Evolutionary conservation across 495 filamentous ascomycete species (phyloP).

Genomic region (Cairneyella variabilis): DNA sequence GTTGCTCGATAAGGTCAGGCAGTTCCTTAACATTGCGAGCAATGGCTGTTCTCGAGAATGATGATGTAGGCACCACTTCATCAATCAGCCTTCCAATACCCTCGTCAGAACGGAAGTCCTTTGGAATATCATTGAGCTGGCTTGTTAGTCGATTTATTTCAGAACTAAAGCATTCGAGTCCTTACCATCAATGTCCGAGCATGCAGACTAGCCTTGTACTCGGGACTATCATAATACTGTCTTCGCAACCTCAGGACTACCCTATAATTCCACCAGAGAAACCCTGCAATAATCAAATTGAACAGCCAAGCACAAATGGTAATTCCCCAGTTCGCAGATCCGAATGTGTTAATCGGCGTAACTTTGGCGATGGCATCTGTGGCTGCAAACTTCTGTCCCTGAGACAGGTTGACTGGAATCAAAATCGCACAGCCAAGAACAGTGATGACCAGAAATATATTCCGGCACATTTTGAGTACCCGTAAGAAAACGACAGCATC

Average conservation of each 20-base stretch:
- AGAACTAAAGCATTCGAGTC: too few species aligned
- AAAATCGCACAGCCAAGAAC: conserved; percentile 74
- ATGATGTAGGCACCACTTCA: conserved; percentile 65
- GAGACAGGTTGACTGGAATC: conserved; percentile 75
- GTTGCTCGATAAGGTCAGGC: conserved; percentile 77
- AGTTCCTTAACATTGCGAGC: conserved; percentile 89
- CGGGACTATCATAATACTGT: conserved; percentile 77
- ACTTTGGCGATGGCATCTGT: conserved; percentile 50
- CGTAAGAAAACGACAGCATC: conserved; percentile 90
- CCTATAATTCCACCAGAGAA: conserved; percentile 89
- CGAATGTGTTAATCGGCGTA: conserved; percentile 53
- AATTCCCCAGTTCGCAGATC: conserved; percentile 68
- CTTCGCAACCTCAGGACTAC: conserved; percentile 66
- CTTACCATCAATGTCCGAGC: conserved; percentile 82
- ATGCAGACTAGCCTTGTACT: conserved; percentile 86
- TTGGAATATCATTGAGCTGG: conserved; percentile 82
- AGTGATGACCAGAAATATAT: conserved; percentile 73
- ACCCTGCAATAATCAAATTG: conserved; percentile 68
- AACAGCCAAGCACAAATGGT: conserved; percentile 78
- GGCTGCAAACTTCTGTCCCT: conserved; percentile 46
- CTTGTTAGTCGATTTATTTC: too few species aligned
- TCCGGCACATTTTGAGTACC: conserved; percentile 86
- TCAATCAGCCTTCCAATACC: conserved; percentile 80
- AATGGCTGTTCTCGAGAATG: conserved; percentile 74
- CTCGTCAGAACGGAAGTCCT: conserved; percentile 69